Evolutionary conservation across 1,284 basidiomycete species (phyloP).

Genomic region (Cutaneotrichosporon sp.): DNA sequence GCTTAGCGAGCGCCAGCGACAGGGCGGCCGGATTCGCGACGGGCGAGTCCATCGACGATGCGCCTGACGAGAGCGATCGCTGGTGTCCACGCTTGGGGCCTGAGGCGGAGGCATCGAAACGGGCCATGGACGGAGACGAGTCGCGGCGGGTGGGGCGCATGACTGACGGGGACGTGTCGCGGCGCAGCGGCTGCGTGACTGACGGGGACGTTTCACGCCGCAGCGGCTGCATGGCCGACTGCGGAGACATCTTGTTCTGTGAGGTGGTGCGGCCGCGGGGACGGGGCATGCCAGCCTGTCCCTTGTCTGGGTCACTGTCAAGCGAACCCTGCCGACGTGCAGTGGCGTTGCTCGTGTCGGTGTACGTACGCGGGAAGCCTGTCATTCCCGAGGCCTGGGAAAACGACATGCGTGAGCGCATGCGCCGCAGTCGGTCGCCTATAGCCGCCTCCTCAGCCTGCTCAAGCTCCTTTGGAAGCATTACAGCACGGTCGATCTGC

Average conservation of each 20-base stretch:
- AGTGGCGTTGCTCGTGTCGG: slow-evolving; percentile 7
- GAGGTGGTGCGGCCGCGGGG: not conserved
- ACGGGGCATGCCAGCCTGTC: not conserved
- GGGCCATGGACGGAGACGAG: not conserved
- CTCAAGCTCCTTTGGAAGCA: slow-evolving; percentile 51
- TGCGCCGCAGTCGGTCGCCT: slow-evolving; percentile 34
- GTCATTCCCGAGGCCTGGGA: slow-evolving; percentile 6
- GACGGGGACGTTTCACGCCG: too few relatives aligned
- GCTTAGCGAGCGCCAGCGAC: not conserved
- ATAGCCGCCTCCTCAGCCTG: slow-evolving; percentile 43
- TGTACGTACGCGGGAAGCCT: slow-evolving; percentile 17
- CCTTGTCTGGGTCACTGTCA: not conserved
- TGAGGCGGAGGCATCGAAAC: not conserved
- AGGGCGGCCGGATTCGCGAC: not conserved
- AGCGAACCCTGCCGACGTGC: not conserved
- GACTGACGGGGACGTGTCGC: slow-evolving; percentile 7
- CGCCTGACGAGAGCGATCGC: not conserved
- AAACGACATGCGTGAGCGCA: slow-evolving; percentile 13
- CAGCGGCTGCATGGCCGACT: not conserved
- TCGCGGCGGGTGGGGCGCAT: slow-evolving; percentile 1
- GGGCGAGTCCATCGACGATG: not conserved
- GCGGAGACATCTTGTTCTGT: not conserved
- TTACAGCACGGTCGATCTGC: slow-evolving; percentile 53
- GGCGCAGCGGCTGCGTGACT: not conserved
- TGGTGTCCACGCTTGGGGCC: not conserved